A percentile compares a stretch with the other conserved stretches of the same genome.
Conservation (phyloP, 306 rosid genomes). For the Lagenaria siceraria region DNA sequence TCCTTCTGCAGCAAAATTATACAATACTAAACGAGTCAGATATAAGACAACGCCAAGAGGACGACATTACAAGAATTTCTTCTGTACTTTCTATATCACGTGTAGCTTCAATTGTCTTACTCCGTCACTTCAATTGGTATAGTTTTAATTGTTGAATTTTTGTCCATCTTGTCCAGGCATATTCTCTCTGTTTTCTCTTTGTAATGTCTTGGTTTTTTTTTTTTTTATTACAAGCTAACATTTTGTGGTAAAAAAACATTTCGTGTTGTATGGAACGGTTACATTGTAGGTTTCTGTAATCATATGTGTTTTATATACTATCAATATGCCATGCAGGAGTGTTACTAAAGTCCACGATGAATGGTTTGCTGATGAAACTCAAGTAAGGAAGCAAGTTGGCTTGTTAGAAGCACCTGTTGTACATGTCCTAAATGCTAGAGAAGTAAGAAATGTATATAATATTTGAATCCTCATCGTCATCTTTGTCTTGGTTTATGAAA, state of each 20-base stretch:
- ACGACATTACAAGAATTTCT: constrained; percentile 43
- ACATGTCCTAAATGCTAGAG: constrained; percentile 15
- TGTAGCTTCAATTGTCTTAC: constrained; percentile 44
- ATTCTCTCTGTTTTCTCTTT: neutral
- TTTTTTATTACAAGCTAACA: neutral
- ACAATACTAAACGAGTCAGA: constrained; percentile 48
- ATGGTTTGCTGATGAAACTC: constrained; percentile 67
- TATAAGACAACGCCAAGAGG: constrained; percentile 42
- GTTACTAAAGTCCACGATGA: constrained; percentile 53
- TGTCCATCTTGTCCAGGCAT: neutral
- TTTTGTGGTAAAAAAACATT: neutral
- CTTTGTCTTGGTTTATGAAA: neutral
- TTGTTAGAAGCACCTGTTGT: constrained; percentile 39
- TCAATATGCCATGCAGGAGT: constrained; percentile 19
- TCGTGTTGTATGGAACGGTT: neutral
- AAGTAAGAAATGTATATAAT: constrained; percentile 1
- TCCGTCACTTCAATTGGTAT: constrained; percentile 59
- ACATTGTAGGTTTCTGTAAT: neutral
- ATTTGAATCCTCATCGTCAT: neutral
- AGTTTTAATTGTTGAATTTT: neutral
- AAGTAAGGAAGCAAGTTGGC: constrained; percentile 47
- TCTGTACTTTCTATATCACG: constrained; percentile 43
- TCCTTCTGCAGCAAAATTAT: constrained; percentile 38
- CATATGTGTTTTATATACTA: neutral
- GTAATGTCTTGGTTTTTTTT: neutral